These are phyloP conservation scores for Dissophora globulifera DNA, from an alignment of 192 early-diverging fungal genomes.

Conservation along the genomic window DNA sequence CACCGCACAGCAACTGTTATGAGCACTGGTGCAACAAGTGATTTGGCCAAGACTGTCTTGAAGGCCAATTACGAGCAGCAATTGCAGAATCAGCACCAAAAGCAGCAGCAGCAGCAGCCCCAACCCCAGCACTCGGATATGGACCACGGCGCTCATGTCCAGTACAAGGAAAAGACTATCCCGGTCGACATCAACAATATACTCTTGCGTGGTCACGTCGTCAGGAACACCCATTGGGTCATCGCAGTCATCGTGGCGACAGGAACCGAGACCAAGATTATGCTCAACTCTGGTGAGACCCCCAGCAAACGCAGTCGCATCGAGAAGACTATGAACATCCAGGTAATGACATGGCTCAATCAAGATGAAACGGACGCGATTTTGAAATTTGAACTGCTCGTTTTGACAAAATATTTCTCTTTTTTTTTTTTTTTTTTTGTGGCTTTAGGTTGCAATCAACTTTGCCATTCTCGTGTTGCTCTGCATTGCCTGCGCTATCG, in stretches of 20 bases:
- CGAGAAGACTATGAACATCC: slow-evolving; percentile 86
- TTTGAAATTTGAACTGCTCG: too few relatives aligned
- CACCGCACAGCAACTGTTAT: slow-evolving; percentile 17
- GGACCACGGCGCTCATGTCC: neutral
- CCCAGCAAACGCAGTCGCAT: slow-evolving; percentile 91
- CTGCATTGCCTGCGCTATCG: slow-evolving; percentile 51
- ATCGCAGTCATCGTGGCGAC: slow-evolving; percentile 87
- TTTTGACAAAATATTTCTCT: slow-evolving; percentile 9
- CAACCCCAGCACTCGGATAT: neutral
- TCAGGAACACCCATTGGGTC: slow-evolving; percentile 93
- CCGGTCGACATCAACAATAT: slow-evolving; percentile 86
- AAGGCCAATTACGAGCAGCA: slow-evolving; percentile 48
- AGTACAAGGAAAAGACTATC: slow-evolving; percentile 48
- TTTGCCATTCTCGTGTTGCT: slow-evolving; percentile 53
- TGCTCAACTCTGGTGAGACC: slow-evolving; percentile 89
- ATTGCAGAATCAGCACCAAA: slow-evolving; percentile 21
- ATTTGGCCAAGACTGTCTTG: slow-evolving; percentile 40
- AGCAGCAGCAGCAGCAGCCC: neutral
- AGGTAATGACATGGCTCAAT: too few relatives aligned
- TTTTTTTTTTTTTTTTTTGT: neutral
- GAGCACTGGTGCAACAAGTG: slow-evolving; percentile 24
- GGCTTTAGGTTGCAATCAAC: slow-evolving; percentile 51
- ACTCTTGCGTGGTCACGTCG: slow-evolving; percentile 87
- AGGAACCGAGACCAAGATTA: slow-evolving; percentile 91
- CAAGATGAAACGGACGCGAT: too few relatives aligned